phyloP scores from a whole-genome alignment of 805 yeast genomes.

The Myxozyma vanderwaltii region DNA sequence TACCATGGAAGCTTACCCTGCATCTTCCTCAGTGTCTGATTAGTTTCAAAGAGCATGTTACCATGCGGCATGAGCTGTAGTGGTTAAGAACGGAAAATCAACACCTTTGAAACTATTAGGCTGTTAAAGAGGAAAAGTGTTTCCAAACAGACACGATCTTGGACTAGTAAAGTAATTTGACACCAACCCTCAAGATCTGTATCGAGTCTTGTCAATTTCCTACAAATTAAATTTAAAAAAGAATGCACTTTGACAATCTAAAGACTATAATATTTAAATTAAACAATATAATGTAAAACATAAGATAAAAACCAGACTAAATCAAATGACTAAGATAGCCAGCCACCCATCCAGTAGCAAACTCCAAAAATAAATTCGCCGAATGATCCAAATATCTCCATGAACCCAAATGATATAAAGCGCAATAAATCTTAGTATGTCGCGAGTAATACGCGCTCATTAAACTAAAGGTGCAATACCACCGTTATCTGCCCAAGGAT shows the following conservation, averaged over 20 bases:
- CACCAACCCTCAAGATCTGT: not conserved
- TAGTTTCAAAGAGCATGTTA: no score
- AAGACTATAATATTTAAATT: not conserved
- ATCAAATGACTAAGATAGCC: not conserved
- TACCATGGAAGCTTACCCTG: no score
- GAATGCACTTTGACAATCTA: not conserved
- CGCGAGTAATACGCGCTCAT: not conserved
- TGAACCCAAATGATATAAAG: not conserved
- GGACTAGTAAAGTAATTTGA: not conserved
- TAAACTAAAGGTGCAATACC: not conserved
- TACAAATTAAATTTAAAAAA: not conserved
- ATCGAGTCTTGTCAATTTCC: not conserved
- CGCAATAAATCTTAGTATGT: not conserved
- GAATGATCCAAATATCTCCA: not conserved
- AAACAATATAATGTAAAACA: not conserved
- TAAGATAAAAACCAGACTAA: not conserved
- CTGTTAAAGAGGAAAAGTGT: no score
- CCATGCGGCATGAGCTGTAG: no score
- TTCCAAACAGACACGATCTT: not conserved
- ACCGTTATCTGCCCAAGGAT: slow-evolving; percentile 15
- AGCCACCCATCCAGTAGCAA: not conserved
- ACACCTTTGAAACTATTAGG: no score
- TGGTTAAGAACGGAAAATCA: no score
- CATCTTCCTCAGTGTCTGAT: no score
- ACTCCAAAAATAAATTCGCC: slow-evolving; percentile 7